Evolutionary conservation across 2,329 filamentous ascomycete genomes (phyloP).

Genomic region (Sordariomycetes sp.): DNA sequence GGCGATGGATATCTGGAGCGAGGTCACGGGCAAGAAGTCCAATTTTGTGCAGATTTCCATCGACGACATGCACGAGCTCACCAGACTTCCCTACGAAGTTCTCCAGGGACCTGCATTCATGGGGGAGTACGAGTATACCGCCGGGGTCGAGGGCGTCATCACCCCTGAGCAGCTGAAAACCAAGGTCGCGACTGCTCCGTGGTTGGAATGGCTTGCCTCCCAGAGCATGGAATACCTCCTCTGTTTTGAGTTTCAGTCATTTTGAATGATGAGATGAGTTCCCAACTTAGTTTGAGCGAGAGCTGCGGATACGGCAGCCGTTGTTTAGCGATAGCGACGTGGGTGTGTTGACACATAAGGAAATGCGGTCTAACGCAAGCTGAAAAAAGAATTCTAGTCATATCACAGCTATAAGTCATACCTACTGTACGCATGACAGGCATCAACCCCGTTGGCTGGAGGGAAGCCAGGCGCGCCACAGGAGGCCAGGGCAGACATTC

Average conservation of each 20-base stretch:
- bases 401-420: too few species aligned
- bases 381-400: too few species aligned
- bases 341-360: too few species aligned
- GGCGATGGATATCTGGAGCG: conserved; percentile 19
- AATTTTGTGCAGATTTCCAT: conserved; percentile 14
- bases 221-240: conserved; percentile 8
- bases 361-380: too few species aligned
- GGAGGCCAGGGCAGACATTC: too few species aligned
- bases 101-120: conserved; percentile 20
- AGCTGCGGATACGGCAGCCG: too few species aligned
- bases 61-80: conserved; percentile 19
- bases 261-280: neutral
- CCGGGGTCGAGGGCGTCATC: conserved; percentile 20
- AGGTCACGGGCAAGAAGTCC: conserved; percentile 20
- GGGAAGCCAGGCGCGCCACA: too few species aligned
- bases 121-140: conserved; percentile 25
- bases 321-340: too few species aligned
- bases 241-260: neutral
- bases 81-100: conserved; percentile 21
- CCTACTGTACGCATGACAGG: too few species aligned
- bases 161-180: conserved; percentile 23
- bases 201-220: conserved; percentile 15
- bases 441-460: too few species aligned
- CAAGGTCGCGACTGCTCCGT: conserved; percentile 14
- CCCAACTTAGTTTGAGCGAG: too few species aligned